Evolutionary conservation across 768 basidiomycete genomes (phyloP), one percentile per base, ranked within the genome.

Genomic region (Hygrocybe coccinea): DNA sequence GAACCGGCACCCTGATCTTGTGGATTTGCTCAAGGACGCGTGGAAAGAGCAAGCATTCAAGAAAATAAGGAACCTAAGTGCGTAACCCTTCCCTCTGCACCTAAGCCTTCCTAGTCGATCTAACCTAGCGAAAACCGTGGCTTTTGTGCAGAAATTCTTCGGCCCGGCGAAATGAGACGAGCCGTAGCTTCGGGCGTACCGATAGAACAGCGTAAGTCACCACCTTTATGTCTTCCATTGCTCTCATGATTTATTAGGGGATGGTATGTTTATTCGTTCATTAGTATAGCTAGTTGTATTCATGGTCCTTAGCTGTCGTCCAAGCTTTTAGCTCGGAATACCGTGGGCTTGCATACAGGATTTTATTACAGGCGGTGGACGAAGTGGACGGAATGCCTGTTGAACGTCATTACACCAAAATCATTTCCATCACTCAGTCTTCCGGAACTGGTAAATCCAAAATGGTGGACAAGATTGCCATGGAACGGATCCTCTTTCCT

Each of bases 401-500:
- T 15, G 19, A 24, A 3, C 9, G 4, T 11, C n/a, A 55, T 46
- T 46, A 46, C 22, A 44, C 54, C 43, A 55, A 55, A 55, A 35
- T 55, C 35, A 35, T 55, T 19, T 10, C 54, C 19, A 24, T 55
- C 7, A n/a, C 36, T 12, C 54, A 55, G 43, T 55, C 54, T 15
- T 55, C 54, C 22, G 43, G 54, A 36, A 53, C 29, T 6, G 52
- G 52, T 17, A 53, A 53, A 25, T 53, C 52, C 12, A 53, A 44
- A 53, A 53, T 44, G 14, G 45, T 55, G 29, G 54, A 55, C 29
- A 38, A 35, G 22, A 47, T 55, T 36, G 54, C 54, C 54, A 48
- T 12, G 45, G 54, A 55, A 34, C 45, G 54, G 36, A 55, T 55
- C 19, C 35, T 48, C 44, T 46, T 55, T 33, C 54, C 54, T 21